Percentiles rank a stretch among this genome's conserved stretches.
phyloP scores from a whole-genome alignment of 1,284 basidiomycete genomes.

The Porodaedalea pini region DNA sequence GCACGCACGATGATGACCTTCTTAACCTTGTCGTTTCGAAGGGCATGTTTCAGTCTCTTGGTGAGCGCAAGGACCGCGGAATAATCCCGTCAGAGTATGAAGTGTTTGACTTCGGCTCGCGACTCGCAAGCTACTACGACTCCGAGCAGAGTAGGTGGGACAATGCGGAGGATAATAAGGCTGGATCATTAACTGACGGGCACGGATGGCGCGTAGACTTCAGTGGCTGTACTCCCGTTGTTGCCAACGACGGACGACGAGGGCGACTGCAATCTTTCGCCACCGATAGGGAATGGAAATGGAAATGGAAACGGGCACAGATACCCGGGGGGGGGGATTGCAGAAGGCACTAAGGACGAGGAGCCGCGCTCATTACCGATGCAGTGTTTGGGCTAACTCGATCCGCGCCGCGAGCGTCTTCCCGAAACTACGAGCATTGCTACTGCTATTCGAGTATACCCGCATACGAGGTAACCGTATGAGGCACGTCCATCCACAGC shows the following conservation, averaged over 20 bases:
- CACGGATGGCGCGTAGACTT: conserved; percentile 66
- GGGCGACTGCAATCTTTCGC: no score
- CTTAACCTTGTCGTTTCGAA: conserved; percentile 8
- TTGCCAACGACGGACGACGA: conserved; percentile 39
- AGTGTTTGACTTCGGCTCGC: conserved; percentile 69
- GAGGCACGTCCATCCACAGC: conserved; percentile 20
- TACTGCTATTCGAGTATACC: conserved; percentile 16
- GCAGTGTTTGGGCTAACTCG: conserved; percentile 61
- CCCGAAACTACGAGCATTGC: background rate
- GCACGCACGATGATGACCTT: conserved; percentile 6
- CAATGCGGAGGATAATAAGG: conserved; percentile 26
- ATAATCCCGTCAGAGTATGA: conserved; percentile 63
- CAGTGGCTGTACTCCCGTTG: conserved; percentile 57
- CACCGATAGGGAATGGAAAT: no score
- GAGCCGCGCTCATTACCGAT: conserved; percentile 20
- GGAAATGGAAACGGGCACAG: no score
- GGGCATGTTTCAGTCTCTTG: conserved; percentile 18
- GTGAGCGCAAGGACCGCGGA: conserved; percentile 4
- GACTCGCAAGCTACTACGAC: conserved; percentile 62
- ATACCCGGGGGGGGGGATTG: conserved; percentile 13
- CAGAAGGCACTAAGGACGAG: conserved; percentile 18
- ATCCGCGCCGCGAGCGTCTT: conserved; percentile 51
- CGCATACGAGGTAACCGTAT: conserved; percentile 42
- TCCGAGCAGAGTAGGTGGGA: conserved; percentile 43
- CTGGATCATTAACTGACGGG: conserved; percentile 64